Base-by-base conservation (phyloP, 768 basidiomycete genomes). In the Podaxis carcinomalis region DNA sequence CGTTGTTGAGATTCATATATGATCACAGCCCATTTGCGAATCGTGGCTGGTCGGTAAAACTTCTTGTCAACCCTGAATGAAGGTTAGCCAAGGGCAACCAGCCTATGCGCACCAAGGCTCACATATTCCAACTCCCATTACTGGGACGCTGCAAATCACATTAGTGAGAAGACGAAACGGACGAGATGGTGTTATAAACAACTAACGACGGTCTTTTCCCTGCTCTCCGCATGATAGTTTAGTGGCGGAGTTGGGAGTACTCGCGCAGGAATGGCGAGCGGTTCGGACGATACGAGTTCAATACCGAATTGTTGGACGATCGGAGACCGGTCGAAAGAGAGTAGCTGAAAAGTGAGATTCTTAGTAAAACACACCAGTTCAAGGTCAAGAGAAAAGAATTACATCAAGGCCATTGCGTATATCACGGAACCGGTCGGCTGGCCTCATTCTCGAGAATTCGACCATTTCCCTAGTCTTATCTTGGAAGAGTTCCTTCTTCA, bases 101-200 rank as follows among this genome's bases (percentile, higher is more conserved):
- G 32, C 32, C 32, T 32, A 32, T 32, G 9, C 9, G 32, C 32
- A 83, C 88, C 19, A 40, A 51, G 10, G 19, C 52, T 54, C 23
- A 61, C 59, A 91, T 88, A 60, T 91, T 91, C 89, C 89, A 91
- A 0, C 80, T 70, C 0, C 89, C 90, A 56, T 90, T 81, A 0
- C 74, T 69, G 0, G 89, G 89, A 44, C 62, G 68, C 86, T 88
- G 21, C 51, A 66, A 2, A 37, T 35, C 46, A 32, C n/a, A 39
- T 49, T 61, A 58, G 39, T 6, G 58, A 13, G 10, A 0, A 6
- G 58, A 27, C 28, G 37, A n/a, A 51, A 14, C 25, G 25, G 21
- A 19, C 19, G 46, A 55, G 21, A 28, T 25, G 42, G 19, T 1
- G 47, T 59, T 36, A 49, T 37, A 56, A n/a, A 69, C 82, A 14